Percentiles rank a stretch among this genome's conserved stretches.
These are phyloP conservation scores for Saccharomyces kudriavzevii DNA, from an alignment of 805 yeast species.

Conservation along the genomic window DNA sequence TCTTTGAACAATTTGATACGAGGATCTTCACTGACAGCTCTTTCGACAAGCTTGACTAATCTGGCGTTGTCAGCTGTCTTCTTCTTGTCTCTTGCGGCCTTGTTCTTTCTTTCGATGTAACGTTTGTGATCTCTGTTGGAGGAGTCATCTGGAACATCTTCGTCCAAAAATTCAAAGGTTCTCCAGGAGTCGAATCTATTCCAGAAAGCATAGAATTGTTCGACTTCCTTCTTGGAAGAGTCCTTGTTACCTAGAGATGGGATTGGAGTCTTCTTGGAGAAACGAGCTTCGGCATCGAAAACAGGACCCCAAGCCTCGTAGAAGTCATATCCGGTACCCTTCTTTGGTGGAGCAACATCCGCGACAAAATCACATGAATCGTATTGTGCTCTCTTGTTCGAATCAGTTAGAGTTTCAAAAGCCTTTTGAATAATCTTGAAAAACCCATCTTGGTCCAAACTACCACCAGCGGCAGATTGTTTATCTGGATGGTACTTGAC, in stretches of 20 bases:
- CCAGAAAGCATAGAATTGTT: constrained; percentile 85
- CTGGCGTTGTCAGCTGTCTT: constrained; percentile 96
- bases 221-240: constrained; percentile 72
- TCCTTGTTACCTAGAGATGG: constrained; percentile 68
- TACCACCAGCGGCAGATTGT: constrained; percentile 80
- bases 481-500: constrained; percentile 97
- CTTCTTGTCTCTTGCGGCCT: constrained; percentile 92
- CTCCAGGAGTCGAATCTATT: constrained; percentile 96
- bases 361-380: constrained; percentile 93
- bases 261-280: constrained; percentile 85
- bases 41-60: constrained; percentile 74
- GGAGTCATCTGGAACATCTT: constrained; percentile 98
- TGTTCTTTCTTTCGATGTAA: constrained; percentile 93
- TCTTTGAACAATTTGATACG: constrained; percentile 91
- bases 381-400: constrained; percentile 80
- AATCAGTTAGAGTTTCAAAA: constrained; percentile 79
- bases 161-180: constrained; percentile 94
- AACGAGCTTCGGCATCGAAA: constrained; percentile 83
- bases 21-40: constrained; percentile 87
- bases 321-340: constrained; percentile 66
- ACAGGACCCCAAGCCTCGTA: constrained; percentile 88
- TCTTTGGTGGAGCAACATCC: constrained; percentile 70
- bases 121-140: constrained; percentile 99
- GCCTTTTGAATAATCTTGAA: constrained; percentile 98
- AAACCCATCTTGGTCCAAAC: constrained; percentile 87